Base-by-base conservation (phyloP, 495 filamentous ascomycete genomes). In the Xylaria palmicola region DNA sequence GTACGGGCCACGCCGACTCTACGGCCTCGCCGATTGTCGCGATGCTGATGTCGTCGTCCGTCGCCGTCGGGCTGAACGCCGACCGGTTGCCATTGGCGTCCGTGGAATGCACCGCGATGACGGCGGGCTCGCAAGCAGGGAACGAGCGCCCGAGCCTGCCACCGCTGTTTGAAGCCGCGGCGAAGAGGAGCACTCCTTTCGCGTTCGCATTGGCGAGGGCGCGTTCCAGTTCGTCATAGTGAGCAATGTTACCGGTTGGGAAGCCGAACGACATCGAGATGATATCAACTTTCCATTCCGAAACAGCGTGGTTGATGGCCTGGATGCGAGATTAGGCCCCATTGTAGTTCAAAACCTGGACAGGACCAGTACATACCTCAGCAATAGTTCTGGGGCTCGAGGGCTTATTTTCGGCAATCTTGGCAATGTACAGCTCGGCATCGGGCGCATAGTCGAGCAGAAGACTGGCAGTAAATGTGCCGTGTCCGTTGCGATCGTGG, bases 231-330 rank as follows among this genome's bases (percentile, higher is more conserved):
- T 27, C 24, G 9, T 27, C 4, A 29, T 56, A 56, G 26, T 24
- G 32, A 17, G 43, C 29, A 26, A 39, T 41, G 29, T 60, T 27
- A 22, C 43, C 12, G 6, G 19, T 41, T 8, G 47, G 49, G 43
- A 67, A 53, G 9, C 62, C 65, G 27, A 67, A 64, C 8, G 65
- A 67, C 62, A 67, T 67, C 0, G 62, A 61, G 19, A 67, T 67
- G n/a, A 67, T 62, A 36, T 67, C 62, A 9, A 64, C 65, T 20
- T 64, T 64, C 48, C 40, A 56, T 56, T n/a, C 6, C 1, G 54
- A 34, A 15, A 60, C 41, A 1, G 62, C 65, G 17, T 43, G 32
- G 30, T 43, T 34, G 17, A 66, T 66, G 34, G 64, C 64, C 64
- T 66, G 17, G 6, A 37, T 29, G 17, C n/a, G 4, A 39, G 32